These are phyloP conservation scores for Austroboletus rostrupii DNA, from an alignment of 1,284 basidiomycete genomes.

Conservation along the genomic window DNA sequence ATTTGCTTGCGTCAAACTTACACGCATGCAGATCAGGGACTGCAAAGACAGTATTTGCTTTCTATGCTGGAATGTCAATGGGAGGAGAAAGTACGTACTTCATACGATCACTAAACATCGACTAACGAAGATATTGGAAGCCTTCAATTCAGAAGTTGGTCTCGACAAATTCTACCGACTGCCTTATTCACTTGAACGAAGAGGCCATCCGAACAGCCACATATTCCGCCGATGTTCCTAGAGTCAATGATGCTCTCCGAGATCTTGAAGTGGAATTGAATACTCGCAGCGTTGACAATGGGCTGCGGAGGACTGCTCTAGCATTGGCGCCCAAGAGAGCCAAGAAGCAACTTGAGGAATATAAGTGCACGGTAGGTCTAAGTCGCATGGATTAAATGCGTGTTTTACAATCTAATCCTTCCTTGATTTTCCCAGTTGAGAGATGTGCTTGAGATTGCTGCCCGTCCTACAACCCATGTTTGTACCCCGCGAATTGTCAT, in stretches of 20 bases:
- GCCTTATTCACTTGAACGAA: slow-evolving; percentile 54
- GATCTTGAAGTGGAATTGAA: slow-evolving; percentile 51
- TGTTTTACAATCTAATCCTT: slow-evolving; percentile 5
- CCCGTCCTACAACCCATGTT: slow-evolving; percentile 68
- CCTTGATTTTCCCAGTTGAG: slow-evolving; percentile 41
- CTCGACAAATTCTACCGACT: slow-evolving; percentile 68
- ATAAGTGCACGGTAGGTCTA: slow-evolving; percentile 45
- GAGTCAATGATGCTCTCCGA: slow-evolving; percentile 43
- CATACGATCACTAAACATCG: not conserved
- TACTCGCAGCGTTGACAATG: slow-evolving; percentile 36
- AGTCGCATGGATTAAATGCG: not conserved
- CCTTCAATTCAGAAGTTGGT: slow-evolving; percentile 91
- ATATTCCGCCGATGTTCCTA: slow-evolving; percentile 45
- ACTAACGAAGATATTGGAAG: slow-evolving; percentile 35
- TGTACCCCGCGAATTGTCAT: slow-evolving; percentile 21
- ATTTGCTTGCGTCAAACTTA: slow-evolving; percentile 8
- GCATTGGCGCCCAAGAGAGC: slow-evolving; percentile 41
- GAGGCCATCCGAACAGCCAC: slow-evolving; percentile 59
- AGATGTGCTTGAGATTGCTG: slow-evolving; percentile 66
- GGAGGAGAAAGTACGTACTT: slow-evolving; percentile 74
- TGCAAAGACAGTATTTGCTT: slow-evolving; percentile 63
- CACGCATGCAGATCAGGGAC: slow-evolving; percentile 54
- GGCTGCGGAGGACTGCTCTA: slow-evolving; percentile 42
- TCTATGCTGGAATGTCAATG: slow-evolving; percentile 83
- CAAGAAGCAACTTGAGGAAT: slow-evolving; percentile 41